Evolutionary conservation across 2,329 filamentous ascomycete genomes (phyloP).

Genomic region (Thermoascus crustaceus): DNA sequence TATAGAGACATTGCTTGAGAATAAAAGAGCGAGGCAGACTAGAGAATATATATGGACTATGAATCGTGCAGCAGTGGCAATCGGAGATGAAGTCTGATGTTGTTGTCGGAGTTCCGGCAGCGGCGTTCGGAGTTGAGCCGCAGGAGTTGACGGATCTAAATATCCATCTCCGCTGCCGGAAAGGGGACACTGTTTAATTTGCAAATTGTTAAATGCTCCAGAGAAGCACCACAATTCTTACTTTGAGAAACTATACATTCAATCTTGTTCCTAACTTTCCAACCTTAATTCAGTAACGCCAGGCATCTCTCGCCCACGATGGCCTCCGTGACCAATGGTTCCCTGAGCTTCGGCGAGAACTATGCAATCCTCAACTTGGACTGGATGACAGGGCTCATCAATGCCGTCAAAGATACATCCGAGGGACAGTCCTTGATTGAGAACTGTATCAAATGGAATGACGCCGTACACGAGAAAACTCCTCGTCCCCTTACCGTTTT

Average conservation of each 20-base stretch:
- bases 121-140: slow-evolving; percentile 4
- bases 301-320: neutral
- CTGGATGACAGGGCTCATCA: slow-evolving; percentile 23
- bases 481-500: slow-evolving; percentile 31
- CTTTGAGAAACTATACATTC: neutral
- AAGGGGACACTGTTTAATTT: neutral
- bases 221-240: neutral
- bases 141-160: neutral
- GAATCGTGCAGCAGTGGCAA: slow-evolving; percentile 1
- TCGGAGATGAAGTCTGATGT: neutral
- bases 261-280: neutral
- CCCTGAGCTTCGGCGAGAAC: slow-evolving; percentile 22
- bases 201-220: neutral
- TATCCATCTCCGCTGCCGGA: neutral
- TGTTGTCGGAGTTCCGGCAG: neutral
- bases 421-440: slow-evolving; percentile 27
- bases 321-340: slow-evolving; percentile 2
- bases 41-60: neutral
- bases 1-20: neutral
- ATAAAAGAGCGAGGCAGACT: neutral
- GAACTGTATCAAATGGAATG: slow-evolving; percentile 30
- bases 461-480: slow-evolving; percentile 29
- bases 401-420: slow-evolving; percentile 22
- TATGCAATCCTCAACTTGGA: slow-evolving; percentile 40
- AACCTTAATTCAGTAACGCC: neutral